phyloP scores from a whole-genome alignment of 1,139 yeast genomes.

The Suhomyces choctaworum region DNA sequence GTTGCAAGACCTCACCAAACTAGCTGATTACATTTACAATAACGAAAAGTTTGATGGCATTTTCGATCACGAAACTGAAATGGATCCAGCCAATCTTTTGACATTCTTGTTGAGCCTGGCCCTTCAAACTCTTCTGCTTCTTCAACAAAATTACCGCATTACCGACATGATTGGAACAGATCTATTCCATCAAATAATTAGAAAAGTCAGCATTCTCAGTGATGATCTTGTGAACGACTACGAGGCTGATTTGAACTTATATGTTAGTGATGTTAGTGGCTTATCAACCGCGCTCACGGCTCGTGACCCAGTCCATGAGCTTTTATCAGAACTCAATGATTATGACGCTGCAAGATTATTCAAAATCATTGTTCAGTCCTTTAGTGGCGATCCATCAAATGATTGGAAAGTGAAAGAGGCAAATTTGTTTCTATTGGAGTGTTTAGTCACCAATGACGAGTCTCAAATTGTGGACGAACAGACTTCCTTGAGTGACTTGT shows the following conservation, averaged over 20 bases:
- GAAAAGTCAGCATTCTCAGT: slow-evolving; percentile 4
- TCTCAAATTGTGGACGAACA: slow-evolving; percentile 21
- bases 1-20: slow-evolving; percentile 23
- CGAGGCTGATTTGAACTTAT: slow-evolving; percentile 60
- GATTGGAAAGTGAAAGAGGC: slow-evolving; percentile 37
- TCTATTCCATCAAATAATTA: slow-evolving; percentile 1
- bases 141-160: slow-evolving; percentile 31
- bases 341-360: slow-evolving; percentile 36
- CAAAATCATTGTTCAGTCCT: slow-evolving; percentile 11
- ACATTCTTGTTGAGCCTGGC: slow-evolving; percentile 22
- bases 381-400: slow-evolving; percentile 12
- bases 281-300: slow-evolving; percentile 48
- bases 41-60: slow-evolving; percentile 13
- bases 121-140: slow-evolving; percentile 25
- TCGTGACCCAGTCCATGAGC: slow-evolving; percentile 56
- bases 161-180: slow-evolving; percentile 3
- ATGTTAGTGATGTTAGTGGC: slow-evolving; percentile 73
- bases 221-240: slow-evolving; percentile 28
- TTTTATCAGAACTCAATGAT: slow-evolving; percentile 45
- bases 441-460: slow-evolving; percentile 49
- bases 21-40: slow-evolving; percentile 9
- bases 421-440: slow-evolving; percentile 38
- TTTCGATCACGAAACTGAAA: slow-evolving; percentile 13
- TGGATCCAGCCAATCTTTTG: slow-evolving; percentile 19
- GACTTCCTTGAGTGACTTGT: slow-evolving; percentile 22